Percentiles rank a stretch among this genome's conserved stretches.
Conservation (phyloP, 1,284 basidiomycete genomes). For the Sphaerobolus stellatus region DNA sequence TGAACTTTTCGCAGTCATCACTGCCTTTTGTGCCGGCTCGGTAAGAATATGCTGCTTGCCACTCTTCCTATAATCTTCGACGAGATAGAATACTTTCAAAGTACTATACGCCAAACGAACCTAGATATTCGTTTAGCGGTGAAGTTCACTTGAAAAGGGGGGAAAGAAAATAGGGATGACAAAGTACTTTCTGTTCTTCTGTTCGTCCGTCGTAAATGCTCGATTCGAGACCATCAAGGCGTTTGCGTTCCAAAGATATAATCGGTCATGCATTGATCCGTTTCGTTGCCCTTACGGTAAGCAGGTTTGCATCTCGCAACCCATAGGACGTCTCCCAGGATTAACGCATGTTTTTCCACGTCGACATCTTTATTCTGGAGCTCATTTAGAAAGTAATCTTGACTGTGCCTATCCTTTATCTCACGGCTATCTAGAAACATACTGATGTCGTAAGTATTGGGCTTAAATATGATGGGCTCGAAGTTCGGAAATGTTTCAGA, state of each 20-base stretch:
- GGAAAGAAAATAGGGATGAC: background rate
- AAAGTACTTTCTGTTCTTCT: slow-evolving; percentile 48
- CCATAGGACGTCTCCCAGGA: slow-evolving; percentile 56
- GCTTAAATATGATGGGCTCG: slow-evolving; percentile 38
- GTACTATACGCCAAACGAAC: slow-evolving; percentile 44
- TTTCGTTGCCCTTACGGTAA: slow-evolving; percentile 12
- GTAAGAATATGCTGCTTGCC: slow-evolving; percentile 18
- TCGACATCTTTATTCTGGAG: slow-evolving; percentile 35
- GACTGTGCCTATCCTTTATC: slow-evolving; percentile 35
- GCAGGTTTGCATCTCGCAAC: slow-evolving; percentile 37
- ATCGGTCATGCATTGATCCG: slow-evolving; percentile 48
- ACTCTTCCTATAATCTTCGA: slow-evolving; percentile 53
- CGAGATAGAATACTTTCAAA: slow-evolving; percentile 49
- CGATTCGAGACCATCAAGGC: slow-evolving; percentile 47
- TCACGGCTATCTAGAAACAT: slow-evolving; percentile 54
- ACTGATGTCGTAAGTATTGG: slow-evolving; percentile 47
- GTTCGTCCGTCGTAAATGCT: slow-evolving; percentile 52
- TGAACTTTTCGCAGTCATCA: slow-evolving; percentile 44
- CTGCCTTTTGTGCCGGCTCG: slow-evolving; percentile 19
- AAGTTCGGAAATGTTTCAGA: slow-evolving; percentile 23
- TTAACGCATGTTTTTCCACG: slow-evolving; percentile 45
- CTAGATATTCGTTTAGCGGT: slow-evolving; percentile 22
- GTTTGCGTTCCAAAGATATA: slow-evolving; percentile 49
- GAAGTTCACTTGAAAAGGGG: background rate
- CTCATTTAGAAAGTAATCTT: slow-evolving; percentile 34